A percentile compares a stretch with the other conserved stretches of the same genome.
Evolutionary conservation across 2,329 filamentous ascomycete species (phyloP).

Genomic region (Neonectria magnoliae): DNA sequence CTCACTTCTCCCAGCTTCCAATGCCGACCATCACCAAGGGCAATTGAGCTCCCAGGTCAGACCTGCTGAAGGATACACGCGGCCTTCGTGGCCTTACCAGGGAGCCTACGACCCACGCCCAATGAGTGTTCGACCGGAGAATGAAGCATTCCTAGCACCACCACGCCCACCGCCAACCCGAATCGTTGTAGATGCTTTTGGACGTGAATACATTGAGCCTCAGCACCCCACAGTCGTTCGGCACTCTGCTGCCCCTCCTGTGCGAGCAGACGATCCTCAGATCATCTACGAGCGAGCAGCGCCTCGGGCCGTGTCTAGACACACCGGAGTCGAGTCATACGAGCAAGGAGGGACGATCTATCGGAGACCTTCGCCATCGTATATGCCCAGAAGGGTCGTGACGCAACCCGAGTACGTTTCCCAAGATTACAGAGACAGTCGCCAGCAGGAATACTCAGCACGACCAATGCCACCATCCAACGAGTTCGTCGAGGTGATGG

Average conservation of each 20-base stretch:
- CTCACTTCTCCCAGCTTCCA: constrained; percentile 50
- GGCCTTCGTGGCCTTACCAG: constrained; percentile 55
- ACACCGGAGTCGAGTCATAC: constrained; percentile 57
- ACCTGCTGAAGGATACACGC: constrained; percentile 53
- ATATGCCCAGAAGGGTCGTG: constrained; percentile 65
- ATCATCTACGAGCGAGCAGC: constrained; percentile 73
- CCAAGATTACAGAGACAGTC: constrained; percentile 63
- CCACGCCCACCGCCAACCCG: constrained; percentile 66
- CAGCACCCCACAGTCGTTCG: constrained; percentile 54
- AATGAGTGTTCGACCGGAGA: constrained; percentile 60
- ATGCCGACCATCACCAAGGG: constrained; percentile 39
- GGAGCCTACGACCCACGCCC: constrained; percentile 56
- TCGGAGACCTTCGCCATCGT: constrained; percentile 60
- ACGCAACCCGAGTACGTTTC: constrained; percentile 69
- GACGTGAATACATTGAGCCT: constrained; percentile 78
- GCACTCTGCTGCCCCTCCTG: constrained; percentile 64
- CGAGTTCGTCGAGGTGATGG: constrained; percentile 61
- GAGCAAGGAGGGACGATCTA: constrained; percentile 64
- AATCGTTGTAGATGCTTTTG: constrained; percentile 84
- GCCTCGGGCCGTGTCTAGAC: constrained; percentile 61
- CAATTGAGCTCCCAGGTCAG: constrained; percentile 51
- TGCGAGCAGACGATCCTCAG: constrained; percentile 59
- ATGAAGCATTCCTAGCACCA: constrained; percentile 61
- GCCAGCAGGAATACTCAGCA: constrained; percentile 66
- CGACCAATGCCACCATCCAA: constrained; percentile 56